Conservation (phyloP, 345 rosid species). For the Citrus reticulata region DNA sequence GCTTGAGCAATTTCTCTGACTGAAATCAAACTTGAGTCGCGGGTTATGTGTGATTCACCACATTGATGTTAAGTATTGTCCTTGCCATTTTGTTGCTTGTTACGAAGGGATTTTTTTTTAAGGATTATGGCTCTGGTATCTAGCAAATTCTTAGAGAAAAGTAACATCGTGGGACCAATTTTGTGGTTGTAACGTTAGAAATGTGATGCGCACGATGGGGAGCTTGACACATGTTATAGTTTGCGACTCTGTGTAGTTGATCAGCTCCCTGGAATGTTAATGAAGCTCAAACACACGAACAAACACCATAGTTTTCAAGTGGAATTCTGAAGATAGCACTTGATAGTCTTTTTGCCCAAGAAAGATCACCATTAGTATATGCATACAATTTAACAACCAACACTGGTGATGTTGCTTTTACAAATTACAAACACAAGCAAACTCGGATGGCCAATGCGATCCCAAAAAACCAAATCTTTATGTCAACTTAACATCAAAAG, state of each 20-base stretch:
- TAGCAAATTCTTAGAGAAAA: background rate
- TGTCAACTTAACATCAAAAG: conserved; percentile 5
- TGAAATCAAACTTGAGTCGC: background rate
- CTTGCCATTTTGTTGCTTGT: background rate
- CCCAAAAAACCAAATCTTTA: background rate
- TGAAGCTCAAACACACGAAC: too few relatives aligned
- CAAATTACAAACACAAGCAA: background rate
- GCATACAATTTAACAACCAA: background rate
- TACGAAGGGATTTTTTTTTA: background rate
- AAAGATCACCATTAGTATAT: background rate
- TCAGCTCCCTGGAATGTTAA: too few relatives aligned
- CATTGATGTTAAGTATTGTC: background rate
- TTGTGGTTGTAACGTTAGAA: too few relatives aligned
- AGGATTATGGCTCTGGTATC: background rate
- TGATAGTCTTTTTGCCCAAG: background rate
- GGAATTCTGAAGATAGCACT: too few relatives aligned
- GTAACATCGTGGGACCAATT: background rate
- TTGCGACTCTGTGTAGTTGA: too few relatives aligned
- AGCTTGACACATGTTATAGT: too few relatives aligned
- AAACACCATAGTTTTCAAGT: too few relatives aligned
- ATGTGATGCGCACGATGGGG: too few relatives aligned
- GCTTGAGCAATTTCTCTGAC: background rate
- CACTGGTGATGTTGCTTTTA: background rate
- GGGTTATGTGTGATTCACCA: background rate
- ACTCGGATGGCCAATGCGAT: too few relatives aligned